These are phyloP conservation scores for Vaccinium myrtillus DNA, from an alignment of 148 eudicot species.

Conservation along the genomic window DNA sequence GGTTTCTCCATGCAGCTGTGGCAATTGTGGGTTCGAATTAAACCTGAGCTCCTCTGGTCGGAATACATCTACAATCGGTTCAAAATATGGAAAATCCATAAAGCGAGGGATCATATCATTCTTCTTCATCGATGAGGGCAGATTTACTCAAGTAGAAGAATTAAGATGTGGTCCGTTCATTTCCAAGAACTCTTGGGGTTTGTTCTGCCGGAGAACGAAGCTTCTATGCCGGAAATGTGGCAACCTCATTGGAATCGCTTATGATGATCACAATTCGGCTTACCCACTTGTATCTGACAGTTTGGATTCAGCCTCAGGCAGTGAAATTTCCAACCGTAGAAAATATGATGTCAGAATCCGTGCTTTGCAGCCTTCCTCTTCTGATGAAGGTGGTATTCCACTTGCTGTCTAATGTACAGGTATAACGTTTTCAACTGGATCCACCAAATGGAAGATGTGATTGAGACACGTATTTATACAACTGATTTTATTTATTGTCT, in stretches of 20 bases:
- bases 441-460: background rate
- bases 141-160: slow-evolving; percentile 59
- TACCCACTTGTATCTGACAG: slow-evolving; percentile 45
- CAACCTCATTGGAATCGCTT: slow-evolving; percentile 54
- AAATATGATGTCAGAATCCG: slow-evolving; percentile 63
- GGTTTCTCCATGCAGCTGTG: slow-evolving; percentile 57
- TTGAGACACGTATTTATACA: background rate
- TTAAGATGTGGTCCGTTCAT: slow-evolving; percentile 57
- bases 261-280: slow-evolving; percentile 28
- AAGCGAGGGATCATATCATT: slow-evolving; percentile 73
- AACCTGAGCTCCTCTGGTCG: slow-evolving; percentile 69
- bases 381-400: slow-evolving; percentile 40
- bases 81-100: slow-evolving; percentile 68
- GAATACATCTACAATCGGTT: slow-evolving; percentile 59
- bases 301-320: slow-evolving; percentile 33
- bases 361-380: slow-evolving; percentile 61
- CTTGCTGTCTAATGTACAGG: slow-evolving; percentile 33
- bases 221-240: slow-evolving; percentile 76
- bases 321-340: slow-evolving; percentile 32
- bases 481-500: background rate
- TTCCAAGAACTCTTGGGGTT: slow-evolving; percentile 60
- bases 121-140: slow-evolving; percentile 61
- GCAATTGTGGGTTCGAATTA: slow-evolving; percentile 73
- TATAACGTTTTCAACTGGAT: background rate
- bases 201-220: slow-evolving; percentile 54